Evolutionary conservation across 106 monocot species (phyloP), one percentile per base, ranked within the genome.

Genomic region (Xerophyta viscosa): DNA sequence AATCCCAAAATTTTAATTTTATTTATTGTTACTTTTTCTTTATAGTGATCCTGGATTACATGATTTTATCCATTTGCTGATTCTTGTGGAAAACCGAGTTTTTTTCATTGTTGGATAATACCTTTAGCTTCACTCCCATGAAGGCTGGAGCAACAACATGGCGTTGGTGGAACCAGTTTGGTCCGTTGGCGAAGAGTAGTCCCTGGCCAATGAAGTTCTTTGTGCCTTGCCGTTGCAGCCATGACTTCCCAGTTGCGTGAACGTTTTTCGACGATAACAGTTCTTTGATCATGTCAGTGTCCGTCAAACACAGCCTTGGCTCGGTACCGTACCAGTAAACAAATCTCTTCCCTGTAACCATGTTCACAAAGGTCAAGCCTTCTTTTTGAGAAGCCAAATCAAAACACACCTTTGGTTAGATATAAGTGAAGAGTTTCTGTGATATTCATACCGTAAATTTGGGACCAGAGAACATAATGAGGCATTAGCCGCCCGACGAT

Each of bases 51-150:
- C n/a, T n/a, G n/a, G n/a, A n/a, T n/a, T n/a, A n/a, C n/a, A n/a
- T n/a, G n/a, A n/a, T n/a, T n/a, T n/a, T n/a, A n/a, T n/a, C n/a
- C n/a, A n/a, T n/a, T n/a, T n/a, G n/a, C n/a, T n/a, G n/a, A n/a
- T n/a, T n/a, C n/a, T n/a, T n/a, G n/a, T n/a, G n/a, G n/a, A n/a
- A n/a, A n/a, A n/a, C n/a, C n/a, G n/a, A n/a, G n/a, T n/a, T n/a
- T n/a, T n/a, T n/a, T n/a, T n/a, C n/a, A n/a, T 33, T 33, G 5
- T 33, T 5, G 33, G n/a, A n/a, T n/a, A 23, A 29, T 57, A 82
- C 88, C 76, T 96, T 96, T 66, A 89, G 96, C 59, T 76, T 85
- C 29, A 82, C 96, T 2, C 78, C 89, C 82, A 82, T 79, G 79
- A 96, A 96, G 29, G 78, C 71, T 1, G 96, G 96, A 6, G 88